Conservation (phyloP, 495 filamentous ascomycete genomes). For the Lophiostoma macrostomum region DNA sequence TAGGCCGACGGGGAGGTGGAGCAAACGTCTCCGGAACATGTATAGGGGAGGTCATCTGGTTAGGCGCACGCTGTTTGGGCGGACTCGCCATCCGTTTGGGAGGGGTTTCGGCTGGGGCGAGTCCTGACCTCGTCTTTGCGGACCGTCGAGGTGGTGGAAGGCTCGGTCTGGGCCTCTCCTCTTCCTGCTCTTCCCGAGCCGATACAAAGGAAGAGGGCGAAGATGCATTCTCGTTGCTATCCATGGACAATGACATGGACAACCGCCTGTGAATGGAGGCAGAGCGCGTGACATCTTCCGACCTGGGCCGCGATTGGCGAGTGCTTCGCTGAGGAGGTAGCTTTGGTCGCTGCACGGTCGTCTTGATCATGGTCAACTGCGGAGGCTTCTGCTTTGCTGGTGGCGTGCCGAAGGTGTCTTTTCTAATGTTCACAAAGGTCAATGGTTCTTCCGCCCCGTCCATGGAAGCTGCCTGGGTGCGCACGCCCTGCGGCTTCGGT, state of each 20-base stretch:
- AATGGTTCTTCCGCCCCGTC: constrained; percentile 3
- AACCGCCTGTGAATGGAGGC: constrained; percentile 1
- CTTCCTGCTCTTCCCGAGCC: constrained; percentile 24
- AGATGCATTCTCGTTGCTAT: constrained; percentile 18
- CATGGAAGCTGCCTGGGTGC: neutral
- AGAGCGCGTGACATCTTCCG: constrained; percentile 6
- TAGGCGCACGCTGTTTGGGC: neutral
- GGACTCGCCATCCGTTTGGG: neutral
- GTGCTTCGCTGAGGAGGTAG: constrained; percentile 6
- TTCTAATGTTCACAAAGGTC: constrained; percentile 7
- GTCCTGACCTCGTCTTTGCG: constrained; percentile 2
- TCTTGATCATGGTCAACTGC: constrained; percentile 13
- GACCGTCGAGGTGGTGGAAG: constrained; percentile 36
- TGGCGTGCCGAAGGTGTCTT: constrained; percentile 12
- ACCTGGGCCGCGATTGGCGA: constrained; percentile 4
- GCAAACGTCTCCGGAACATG: constrained; percentile 14
- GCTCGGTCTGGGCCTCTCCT: constrained; percentile 27
- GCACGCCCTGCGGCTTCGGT: constrained; percentile 15
- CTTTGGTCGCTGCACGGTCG: constrained; percentile 1
- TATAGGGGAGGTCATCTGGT: constrained; percentile 12
- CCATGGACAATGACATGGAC: constrained; percentile 11
- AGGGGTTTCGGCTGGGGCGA: neutral
- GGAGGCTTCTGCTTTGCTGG: constrained; percentile 16
- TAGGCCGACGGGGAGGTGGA: constrained; percentile 6
- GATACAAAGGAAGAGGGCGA: constrained; percentile 31